Conservation (phyloP, 768 basidiomycete genomes). For the Lactarius sp. region DNA sequence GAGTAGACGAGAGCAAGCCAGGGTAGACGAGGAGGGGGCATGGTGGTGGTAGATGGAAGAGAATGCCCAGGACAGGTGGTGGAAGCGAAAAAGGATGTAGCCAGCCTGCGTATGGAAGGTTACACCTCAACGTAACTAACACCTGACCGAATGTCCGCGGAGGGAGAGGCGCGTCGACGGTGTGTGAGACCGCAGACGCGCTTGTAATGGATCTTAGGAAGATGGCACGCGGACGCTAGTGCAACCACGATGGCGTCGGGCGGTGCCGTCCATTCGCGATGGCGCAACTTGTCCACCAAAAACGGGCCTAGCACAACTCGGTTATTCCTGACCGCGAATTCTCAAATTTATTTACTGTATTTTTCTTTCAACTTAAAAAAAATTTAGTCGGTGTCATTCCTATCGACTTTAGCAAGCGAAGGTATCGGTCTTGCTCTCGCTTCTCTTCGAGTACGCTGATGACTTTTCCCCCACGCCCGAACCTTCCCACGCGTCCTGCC, state of each 20-base stretch:
- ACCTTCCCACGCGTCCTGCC: slow-evolving; percentile 72
- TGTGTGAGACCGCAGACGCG: slow-evolving; percentile 13
- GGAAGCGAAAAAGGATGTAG: not conserved
- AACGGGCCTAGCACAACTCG: not conserved
- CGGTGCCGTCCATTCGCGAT: not conserved
- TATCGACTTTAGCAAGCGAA: slow-evolving; percentile 14
- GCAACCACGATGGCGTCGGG: not conserved
- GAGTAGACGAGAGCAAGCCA: slow-evolving; percentile 27
- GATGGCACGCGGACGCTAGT: not conserved
- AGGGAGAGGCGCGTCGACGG: not conserved
- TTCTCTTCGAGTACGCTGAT: slow-evolving; percentile 49
- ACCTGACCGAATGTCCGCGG: not conserved
- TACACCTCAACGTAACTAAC: not conserved
- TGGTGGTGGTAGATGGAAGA: slow-evolving; percentile 22
- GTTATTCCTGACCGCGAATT: not conserved
- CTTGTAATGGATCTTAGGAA: not conserved
- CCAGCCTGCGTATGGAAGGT: not conserved
- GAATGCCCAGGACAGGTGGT: not conserved
- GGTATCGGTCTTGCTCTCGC: slow-evolving; percentile 35
- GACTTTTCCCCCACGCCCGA: slow-evolving; percentile 61
- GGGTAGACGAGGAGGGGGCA: slow-evolving; percentile 31
- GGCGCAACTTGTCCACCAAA: not conserved
- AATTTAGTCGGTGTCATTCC: not conserved
- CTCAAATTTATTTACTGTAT: not conserved
- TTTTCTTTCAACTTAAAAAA: not conserved